Conservation (phyloP, 75 land plant species). For the Ceratopteris richardii region DNA sequence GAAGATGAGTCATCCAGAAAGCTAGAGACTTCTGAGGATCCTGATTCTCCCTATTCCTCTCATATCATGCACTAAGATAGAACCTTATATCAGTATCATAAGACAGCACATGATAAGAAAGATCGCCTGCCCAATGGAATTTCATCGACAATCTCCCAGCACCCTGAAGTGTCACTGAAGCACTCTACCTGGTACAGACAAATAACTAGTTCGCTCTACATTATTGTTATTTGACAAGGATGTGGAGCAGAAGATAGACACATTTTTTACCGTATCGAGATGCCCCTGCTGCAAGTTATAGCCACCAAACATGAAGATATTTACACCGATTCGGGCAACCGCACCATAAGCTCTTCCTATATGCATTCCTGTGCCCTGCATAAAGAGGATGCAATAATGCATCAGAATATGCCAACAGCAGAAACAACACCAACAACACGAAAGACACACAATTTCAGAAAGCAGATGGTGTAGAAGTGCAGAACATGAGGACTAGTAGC, state of each 20-base stretch:
- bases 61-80: too few species aligned
- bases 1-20: too few species aligned
- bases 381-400: not conserved
- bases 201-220: not conserved
- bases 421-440: too few species aligned
- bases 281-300: slow-evolving; percentile 9
- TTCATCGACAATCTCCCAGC: slow-evolving; percentile 27
- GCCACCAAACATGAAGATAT: slow-evolving; percentile 59
- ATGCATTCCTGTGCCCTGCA: slow-evolving; percentile 14
- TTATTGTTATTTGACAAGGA: not conserved
- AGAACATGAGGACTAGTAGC: too few species aligned
- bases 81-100: too few species aligned
- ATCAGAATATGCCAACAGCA: not conserved
- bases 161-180: slow-evolving; percentile 28
- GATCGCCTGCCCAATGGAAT: slow-evolving; percentile 38
- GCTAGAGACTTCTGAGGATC: too few species aligned
- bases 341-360: slow-evolving; percentile 61
- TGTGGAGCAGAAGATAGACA: not conserved
- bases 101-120: slow-evolving; percentile 30
- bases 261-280: slow-evolving; percentile 11
- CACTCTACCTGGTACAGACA: slow-evolving; percentile 35
- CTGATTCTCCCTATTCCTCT: too few species aligned
- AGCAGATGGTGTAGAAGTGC: too few species aligned
- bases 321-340: slow-evolving; percentile 31
- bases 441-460: too few species aligned